phyloP scores from a whole-genome alignment of 202 grass and related monocot species.

The Saccharum hybrid region DNA sequence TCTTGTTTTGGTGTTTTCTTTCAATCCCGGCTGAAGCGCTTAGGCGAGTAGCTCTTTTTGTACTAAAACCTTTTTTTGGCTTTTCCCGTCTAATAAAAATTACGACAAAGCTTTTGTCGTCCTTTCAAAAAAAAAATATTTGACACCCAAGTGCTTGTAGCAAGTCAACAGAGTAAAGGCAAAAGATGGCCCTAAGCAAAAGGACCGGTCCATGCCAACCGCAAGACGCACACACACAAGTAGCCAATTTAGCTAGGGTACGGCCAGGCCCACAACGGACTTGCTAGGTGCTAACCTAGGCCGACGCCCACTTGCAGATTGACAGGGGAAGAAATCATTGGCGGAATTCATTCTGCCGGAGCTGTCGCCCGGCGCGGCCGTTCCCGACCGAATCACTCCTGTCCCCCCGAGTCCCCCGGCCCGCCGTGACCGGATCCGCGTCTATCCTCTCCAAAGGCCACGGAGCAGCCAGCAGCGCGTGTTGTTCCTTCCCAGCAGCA shows the following conservation, averaged over 20 bases:
- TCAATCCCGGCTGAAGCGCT: too few relatives aligned
- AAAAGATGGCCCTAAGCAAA: constrained; percentile 24
- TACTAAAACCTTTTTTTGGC: too few relatives aligned
- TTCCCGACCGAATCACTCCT: constrained; percentile 23
- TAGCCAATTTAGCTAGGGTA: constrained; percentile 12
- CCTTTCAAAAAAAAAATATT: too few relatives aligned
- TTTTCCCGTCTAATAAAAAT: too few relatives aligned
- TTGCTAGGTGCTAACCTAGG: background rate
- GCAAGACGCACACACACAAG: background rate
- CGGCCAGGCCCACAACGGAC: background rate
- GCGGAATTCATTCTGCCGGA: constrained; percentile 32
- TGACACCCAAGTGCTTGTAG: background rate
- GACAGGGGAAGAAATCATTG: constrained; percentile 38
- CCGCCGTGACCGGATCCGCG: background rate
- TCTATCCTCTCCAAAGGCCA: constrained; percentile 28
- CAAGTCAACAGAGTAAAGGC: constrained; percentile 19
- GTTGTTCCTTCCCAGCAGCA: background rate
- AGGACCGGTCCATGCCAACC: background rate
- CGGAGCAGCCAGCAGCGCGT: background rate
- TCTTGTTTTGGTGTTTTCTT: too few relatives aligned
- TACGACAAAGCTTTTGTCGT: too few relatives aligned
- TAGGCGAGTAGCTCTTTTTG: too few relatives aligned
- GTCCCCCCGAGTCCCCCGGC: background rate
- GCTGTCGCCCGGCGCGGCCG: constrained; percentile 15
- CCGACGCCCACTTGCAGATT: constrained; percentile 27